Evolutionary conservation across 306 rosid species (phyloP).

Genomic region (Pterocarpus santalinus): DNA sequence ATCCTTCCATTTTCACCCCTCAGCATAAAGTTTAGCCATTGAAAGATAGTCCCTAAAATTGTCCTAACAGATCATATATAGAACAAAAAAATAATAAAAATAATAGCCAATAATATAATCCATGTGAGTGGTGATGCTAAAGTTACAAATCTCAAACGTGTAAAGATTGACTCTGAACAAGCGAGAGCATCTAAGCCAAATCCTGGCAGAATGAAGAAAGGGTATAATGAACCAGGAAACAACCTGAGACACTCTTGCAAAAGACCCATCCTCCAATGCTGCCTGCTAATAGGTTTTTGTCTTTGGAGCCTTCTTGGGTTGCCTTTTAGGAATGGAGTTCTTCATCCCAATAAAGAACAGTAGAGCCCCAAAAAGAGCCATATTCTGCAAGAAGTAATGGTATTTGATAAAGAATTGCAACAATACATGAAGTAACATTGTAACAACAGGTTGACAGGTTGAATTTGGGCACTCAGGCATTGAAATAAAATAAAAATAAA

Average conservation of each 20-base stretch:
- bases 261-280: constrained; percentile 28
- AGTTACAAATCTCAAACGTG: constrained; percentile 41
- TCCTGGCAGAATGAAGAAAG: constrained; percentile 19
- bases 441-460: constrained; percentile 10
- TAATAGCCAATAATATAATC: constrained; percentile 43
- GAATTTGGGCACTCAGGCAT: neutral
- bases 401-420: constrained; percentile 12
- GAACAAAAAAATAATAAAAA: neutral
- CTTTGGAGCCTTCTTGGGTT: constrained; percentile 63
- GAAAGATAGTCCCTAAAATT: constrained; percentile 44
- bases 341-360: constrained; percentile 78
- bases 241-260: constrained; percentile 31
- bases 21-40: constrained; percentile 30
- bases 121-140: constrained; percentile 17
- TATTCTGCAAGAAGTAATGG: constrained; percentile 55
- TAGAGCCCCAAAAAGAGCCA: constrained; percentile 75
- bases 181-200: neutral
- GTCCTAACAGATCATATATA: constrained; percentile 32
- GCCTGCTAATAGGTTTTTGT: constrained; percentile 59
- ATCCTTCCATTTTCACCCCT: constrained; percentile 1
- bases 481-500: neutral
- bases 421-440: constrained; percentile 16
- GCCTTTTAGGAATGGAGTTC: constrained; percentile 62
- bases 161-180: constrained; percentile 39
- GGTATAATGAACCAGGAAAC: constrained; percentile 38